Base-by-base conservation (phyloP, 805 yeast genomes). In the Saccharomycopsis babjevae region DNA sequence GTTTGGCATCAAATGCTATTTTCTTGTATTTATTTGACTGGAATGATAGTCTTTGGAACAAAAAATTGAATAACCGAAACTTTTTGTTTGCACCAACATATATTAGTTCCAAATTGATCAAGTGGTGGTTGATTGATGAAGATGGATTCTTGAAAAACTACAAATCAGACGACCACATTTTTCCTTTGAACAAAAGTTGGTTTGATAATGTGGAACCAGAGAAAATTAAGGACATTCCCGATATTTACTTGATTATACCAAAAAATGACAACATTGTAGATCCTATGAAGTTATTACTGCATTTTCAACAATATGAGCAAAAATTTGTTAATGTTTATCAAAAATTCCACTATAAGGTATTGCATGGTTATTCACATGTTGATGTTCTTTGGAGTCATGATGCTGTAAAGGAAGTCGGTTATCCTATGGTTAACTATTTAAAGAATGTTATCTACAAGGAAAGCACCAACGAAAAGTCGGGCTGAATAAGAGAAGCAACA, bases 331-430 rank as follows among this genome's bases (percentile, higher is more conserved):
- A 69, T 71, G 28, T 15, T 46, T 22, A 46, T n/a, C 20, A 69
- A 68, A 75, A 71, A 64, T 80, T 71, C 65, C 71, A 67, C 15
- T 72, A 74, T 22, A 68, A 76, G 22, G 79, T 78, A 57, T 63
- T 93, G 5, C 80, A 81, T 0, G 79, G 77, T 10, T 93, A 93
- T 70, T 83, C 91, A 18, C 99, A 93, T 72, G 74, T 93, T 58
- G 99, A 93, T 72, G 96, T 91, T 0, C 75, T 92, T 15, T 93
- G 99, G 99, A 93, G 97, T 0, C 83, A 81, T 67, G 92, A 89
- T 68, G 84, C 85, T 1, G 76, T 82, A 32, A 83, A 82, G 3
- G 79, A 77, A 54, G 80, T 93, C 22, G 97, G 96, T 0, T 72
- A 71, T 57, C 77, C 76, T 11, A 66, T 81, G 34, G 58, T 77